These are phyloP conservation scores for Chaetomium strumarium DNA, from an alignment of 2,329 filamentous ascomycete genomes.

Conservation along the genomic window DNA sequence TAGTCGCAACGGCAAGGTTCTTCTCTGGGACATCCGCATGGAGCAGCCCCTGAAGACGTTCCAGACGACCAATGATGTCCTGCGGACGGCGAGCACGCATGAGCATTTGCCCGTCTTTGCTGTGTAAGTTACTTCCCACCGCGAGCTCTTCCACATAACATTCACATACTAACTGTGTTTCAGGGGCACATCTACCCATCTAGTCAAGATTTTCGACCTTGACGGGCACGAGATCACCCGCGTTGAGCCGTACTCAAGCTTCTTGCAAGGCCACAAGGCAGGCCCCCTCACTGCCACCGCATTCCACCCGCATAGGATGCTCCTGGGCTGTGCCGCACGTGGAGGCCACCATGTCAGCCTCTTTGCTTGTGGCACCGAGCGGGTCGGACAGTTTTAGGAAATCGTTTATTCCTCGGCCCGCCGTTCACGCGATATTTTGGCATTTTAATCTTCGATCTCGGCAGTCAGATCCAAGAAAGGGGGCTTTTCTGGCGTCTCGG, in stretches of 20 bases:
- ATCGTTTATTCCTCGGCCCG: not conserved
- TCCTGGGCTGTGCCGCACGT: slow-evolving; percentile 79
- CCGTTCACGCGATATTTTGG: not conserved
- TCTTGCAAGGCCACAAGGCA: slow-evolving; percentile 73
- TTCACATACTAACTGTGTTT: slow-evolving; percentile 26
- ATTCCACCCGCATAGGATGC: slow-evolving; percentile 91
- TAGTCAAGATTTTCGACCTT: slow-evolving; percentile 89
- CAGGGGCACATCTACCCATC: slow-evolving; percentile 81
- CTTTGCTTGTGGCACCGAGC: slow-evolving; percentile 61
- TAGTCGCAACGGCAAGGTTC: slow-evolving; percentile 87
- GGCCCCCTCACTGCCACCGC: slow-evolving; percentile 81
- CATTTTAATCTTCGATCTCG: not conserved
- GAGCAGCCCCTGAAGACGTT: slow-evolving; percentile 69
- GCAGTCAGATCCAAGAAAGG: not conserved
- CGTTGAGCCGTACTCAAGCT: slow-evolving; percentile 85
- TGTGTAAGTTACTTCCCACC: slow-evolving; percentile 55
- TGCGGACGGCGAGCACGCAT: slow-evolving; percentile 84
- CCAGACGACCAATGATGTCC: slow-evolving; percentile 66
- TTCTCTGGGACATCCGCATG: slow-evolving; percentile 93
- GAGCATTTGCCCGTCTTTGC: slow-evolving; percentile 96
- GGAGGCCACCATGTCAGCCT: slow-evolving; percentile 89
- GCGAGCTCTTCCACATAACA: not conserved
- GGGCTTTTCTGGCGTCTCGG: not conserved
- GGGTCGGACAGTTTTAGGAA: slow-evolving; percentile 14
- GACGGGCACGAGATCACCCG: slow-evolving; percentile 72